Conservation (phyloP, 208 protist species). For the Acanthamoeba sp. region DNA sequence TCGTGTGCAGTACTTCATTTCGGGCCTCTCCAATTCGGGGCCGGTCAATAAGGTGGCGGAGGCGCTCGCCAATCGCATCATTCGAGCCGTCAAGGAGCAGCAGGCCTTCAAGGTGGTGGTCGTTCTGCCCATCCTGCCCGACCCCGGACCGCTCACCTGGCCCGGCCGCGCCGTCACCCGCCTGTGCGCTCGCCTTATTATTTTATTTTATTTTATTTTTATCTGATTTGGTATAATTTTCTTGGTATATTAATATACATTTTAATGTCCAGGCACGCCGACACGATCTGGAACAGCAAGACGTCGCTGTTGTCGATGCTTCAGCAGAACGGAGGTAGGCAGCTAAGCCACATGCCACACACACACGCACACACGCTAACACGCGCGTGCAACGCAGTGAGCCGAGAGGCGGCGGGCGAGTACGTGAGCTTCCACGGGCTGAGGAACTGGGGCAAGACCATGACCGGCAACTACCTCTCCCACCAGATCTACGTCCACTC, state of each 20-base stretch:
- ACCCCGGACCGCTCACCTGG: neutral
- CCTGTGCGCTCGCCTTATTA: neutral
- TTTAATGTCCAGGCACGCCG: neutral
- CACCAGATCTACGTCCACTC: constrained; percentile 85
- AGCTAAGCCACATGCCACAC: neutral
- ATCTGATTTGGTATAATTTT: neutral
- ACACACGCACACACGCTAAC: neutral
- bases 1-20: neutral
- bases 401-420: neutral
- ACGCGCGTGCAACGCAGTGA: neutral
- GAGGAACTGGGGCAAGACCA: constrained; percentile 48
- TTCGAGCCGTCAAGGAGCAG: neutral
- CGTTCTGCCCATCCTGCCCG: neutral
- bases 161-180: neutral
- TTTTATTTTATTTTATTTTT: too few relatives aligned
- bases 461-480: constrained; percentile 60
- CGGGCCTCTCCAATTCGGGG: constrained; percentile 43
- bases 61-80: constrained; percentile 2
- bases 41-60: constrained; percentile 4
- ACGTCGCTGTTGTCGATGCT: constrained; percentile 14
- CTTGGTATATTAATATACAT: too few relatives aligned
- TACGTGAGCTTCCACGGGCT: constrained; percentile 81
- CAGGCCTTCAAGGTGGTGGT: constrained; percentile 12
- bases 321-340: neutral
- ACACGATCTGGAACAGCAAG: constrained; percentile 8